Percentiles rank a stretch among this genome's conserved stretches.
Evolutionary conservation across 768 basidiomycete genomes (phyloP).

Genomic region (Erythrobasidium yunnanense): DNA sequence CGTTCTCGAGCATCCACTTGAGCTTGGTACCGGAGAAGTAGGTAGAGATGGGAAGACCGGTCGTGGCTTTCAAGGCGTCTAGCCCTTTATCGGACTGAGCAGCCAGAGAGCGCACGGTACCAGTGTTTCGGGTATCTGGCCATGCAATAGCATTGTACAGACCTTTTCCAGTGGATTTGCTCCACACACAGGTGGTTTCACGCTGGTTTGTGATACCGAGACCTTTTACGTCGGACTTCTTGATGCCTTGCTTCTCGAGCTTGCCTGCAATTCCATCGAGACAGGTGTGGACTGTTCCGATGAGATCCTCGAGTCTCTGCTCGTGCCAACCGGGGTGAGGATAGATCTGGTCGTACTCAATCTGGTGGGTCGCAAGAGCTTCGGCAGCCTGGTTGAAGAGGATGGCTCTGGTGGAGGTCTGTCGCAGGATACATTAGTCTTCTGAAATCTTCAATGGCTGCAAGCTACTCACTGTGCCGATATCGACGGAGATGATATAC

Average conservation of each 20-base stretch:
- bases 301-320: slow-evolving; percentile 79
- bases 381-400: no score
- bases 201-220: slow-evolving; percentile 79
- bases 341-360: slow-evolving; percentile 68
- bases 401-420: no score
- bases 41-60: slow-evolving; percentile 46
- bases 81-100: slow-evolving; percentile 60
- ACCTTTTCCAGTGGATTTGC: slow-evolving; percentile 74
- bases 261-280: slow-evolving; percentile 60
- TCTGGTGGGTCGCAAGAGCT: slow-evolving; percentile 79
- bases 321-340: slow-evolving; percentile 41
- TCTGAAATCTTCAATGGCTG: no score
- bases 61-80: slow-evolving; percentile 52
- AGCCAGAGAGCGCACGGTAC: slow-evolving; percentile 65
- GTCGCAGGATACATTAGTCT: no score
- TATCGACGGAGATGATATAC: no score
- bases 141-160: slow-evolving; percentile 85
- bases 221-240: slow-evolving; percentile 69
- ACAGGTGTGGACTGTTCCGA: slow-evolving; percentile 61
- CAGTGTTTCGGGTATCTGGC: slow-evolving; percentile 87
- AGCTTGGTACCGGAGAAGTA: slow-evolving; percentile 72
- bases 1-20: slow-evolving; percentile 82
- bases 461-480: no score
- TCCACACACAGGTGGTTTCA: slow-evolving; percentile 91
- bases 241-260: slow-evolving; percentile 61